A percentile compares a stretch with the other conserved stretches of the same genome.
These are phyloP conservation scores for Keqinozyma sinolaborantium DNA, from an alignment of 1,139 yeast species.

Conservation along the genomic window DNA sequence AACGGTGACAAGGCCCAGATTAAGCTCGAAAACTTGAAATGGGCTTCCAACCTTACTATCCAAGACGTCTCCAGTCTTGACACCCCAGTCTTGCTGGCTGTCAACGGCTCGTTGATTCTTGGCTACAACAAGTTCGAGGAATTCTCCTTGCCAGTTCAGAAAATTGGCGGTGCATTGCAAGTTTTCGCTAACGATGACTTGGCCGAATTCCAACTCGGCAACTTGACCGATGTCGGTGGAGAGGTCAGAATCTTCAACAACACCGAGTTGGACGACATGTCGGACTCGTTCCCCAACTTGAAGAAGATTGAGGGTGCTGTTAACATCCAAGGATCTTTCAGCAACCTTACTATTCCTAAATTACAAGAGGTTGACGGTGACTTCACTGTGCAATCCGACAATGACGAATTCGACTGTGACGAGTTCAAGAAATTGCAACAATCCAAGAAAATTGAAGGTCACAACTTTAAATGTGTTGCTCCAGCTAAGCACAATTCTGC, in stretches of 20 bases:
- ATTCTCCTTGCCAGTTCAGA: slow-evolving; percentile 28
- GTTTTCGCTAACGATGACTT: slow-evolving; percentile 43
- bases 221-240: slow-evolving; percentile 38
- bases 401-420: slow-evolving; percentile 37
- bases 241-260: slow-evolving; percentile 43
- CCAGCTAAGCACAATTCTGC: slow-evolving; percentile 21
- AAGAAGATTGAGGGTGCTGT: slow-evolving; percentile 41
- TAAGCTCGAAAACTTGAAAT: slow-evolving; percentile 31
- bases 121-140: slow-evolving; percentile 39
- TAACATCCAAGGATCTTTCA: slow-evolving; percentile 35
- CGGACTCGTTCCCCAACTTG: slow-evolving; percentile 27
- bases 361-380: slow-evolving; percentile 44
- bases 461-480: slow-evolving; percentile 42
- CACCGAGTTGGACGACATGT: slow-evolving; percentile 34
- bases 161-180: slow-evolving; percentile 40
- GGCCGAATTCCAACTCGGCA: slow-evolving; percentile 23
- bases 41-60: slow-evolving; percentile 45
- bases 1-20: slow-evolving; percentile 42
- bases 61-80: slow-evolving; percentile 36
- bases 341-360: slow-evolving; percentile 35
- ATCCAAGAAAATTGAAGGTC: slow-evolving; percentile 38
- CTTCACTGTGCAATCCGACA: slow-evolving; percentile 34
- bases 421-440: slow-evolving; percentile 31
- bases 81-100: slow-evolving; percentile 32
- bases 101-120: slow-evolving; percentile 40